Evolutionary conservation across 2,329 filamentous ascomycete species (phyloP).

Genomic region (Ascochyta fabae): DNA sequence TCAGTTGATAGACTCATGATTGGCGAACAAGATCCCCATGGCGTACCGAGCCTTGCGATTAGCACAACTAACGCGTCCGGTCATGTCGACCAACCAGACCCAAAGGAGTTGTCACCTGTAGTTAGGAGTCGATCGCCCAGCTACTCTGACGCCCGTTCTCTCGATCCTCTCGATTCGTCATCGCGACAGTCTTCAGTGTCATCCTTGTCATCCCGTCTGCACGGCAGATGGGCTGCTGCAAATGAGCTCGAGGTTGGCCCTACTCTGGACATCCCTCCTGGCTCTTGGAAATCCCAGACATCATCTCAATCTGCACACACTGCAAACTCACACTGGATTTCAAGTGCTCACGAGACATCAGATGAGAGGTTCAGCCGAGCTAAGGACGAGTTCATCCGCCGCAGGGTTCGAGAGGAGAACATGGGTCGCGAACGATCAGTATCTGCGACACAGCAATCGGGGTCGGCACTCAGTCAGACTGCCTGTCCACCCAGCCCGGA

Average conservation of each 20-base stretch:
- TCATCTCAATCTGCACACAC: conserved; percentile 15
- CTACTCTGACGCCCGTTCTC: conserved; percentile 47
- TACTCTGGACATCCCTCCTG: conserved; percentile 24
- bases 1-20: conserved; percentile 70
- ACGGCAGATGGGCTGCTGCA: conserved; percentile 29
- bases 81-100: conserved; percentile 59
- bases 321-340: conserved; percentile 15
- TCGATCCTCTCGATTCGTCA: conserved; percentile 30
- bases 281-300: conserved; percentile 12
- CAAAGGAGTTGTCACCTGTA: conserved; percentile 50
- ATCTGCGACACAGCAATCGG: conserved; percentile 32
- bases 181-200: conserved; percentile 51
- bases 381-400: conserved; percentile 48
- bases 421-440: conserved; percentile 34
- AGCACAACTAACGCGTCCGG: conserved; percentile 69
- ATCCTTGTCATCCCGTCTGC: conserved; percentile 45
- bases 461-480: conserved; percentile 40
- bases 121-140: conserved; percentile 52
- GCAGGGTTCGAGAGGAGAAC: conserved; percentile 42
- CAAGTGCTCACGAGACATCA: conserved; percentile 30
- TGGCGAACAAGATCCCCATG: conserved; percentile 67
- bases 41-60: conserved; percentile 67
- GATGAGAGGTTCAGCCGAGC: conserved; percentile 47
- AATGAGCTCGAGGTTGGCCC: conserved; percentile 36
- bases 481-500: conserved; percentile 58